phyloP scores from a whole-genome alignment of 1,284 basidiomycete genomes.

The Paramarasmius palmivorus region DNA sequence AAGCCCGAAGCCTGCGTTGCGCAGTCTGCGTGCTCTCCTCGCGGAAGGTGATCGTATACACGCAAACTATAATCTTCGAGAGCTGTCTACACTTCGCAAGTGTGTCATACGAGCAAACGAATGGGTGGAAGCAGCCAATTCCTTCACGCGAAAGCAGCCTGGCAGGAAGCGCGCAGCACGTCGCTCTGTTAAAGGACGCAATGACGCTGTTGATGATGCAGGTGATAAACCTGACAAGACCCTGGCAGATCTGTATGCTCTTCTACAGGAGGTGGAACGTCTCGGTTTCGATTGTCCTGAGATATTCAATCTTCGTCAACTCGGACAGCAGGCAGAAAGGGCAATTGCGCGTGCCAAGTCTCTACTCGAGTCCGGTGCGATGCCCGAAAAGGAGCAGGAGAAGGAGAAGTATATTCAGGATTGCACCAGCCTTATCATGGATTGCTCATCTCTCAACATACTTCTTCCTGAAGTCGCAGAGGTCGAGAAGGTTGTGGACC shows the following conservation, averaged over 20 bases:
- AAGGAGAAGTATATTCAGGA: constrained; percentile 64
- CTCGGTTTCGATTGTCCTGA: constrained; percentile 84
- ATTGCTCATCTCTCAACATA: constrained; percentile 78
- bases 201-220: constrained; percentile 53
- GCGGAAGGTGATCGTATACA: constrained; percentile 89
- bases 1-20: constrained; percentile 70
- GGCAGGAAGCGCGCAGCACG: constrained; percentile 73
- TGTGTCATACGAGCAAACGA: constrained; percentile 82
- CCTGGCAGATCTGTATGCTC: constrained; percentile 63
- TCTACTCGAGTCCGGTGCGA: constrained; percentile 44
- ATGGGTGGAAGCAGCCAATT: constrained; percentile 81
- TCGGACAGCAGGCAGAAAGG: constrained; percentile 69
- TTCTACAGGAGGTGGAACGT: constrained; percentile 69
- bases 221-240: constrained; percentile 69
- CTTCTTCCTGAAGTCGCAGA: constrained; percentile 71
- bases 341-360: constrained; percentile 54
- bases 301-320: constrained; percentile 54
- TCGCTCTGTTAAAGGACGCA: constrained; percentile 53
- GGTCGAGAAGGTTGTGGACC: constrained; percentile 75
- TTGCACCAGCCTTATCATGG: constrained; percentile 68
- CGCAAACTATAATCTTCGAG: constrained; percentile 74
- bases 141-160: constrained; percentile 66
- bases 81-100: constrained; percentile 71
- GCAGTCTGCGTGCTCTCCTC: constrained; percentile 74
- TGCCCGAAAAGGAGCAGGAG: constrained; percentile 30